phyloP scores from a whole-genome alignment of 2,329 filamentous ascomycete species.

The Ophiognomonia clavigignenti-juglandacearum region DNA sequence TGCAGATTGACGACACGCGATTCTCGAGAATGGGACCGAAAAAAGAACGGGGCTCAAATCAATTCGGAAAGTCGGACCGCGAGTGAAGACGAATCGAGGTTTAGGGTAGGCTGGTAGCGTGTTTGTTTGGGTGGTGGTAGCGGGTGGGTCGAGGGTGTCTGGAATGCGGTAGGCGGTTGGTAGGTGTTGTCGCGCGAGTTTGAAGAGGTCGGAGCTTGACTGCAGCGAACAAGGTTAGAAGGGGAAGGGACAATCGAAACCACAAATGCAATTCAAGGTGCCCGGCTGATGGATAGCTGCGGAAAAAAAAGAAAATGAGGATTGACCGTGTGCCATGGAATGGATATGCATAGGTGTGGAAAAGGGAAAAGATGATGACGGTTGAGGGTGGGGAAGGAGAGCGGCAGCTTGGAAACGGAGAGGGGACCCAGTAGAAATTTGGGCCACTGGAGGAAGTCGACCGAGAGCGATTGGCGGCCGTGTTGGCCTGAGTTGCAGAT shows the following conservation, averaged over 20 bases:
- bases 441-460: constrained; percentile 7
- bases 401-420: constrained; percentile 8
- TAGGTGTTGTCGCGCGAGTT: constrained; percentile 8
- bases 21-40: not conserved
- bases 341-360: not conserved
- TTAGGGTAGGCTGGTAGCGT: constrained; percentile 6
- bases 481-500: constrained; percentile 3
- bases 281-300: not conserved
- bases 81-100: not conserved
- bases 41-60: not conserved
- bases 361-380: constrained; percentile 5
- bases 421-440: constrained; percentile 8
- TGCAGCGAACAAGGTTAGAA: constrained; percentile 9
- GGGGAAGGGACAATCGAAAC: not conserved
- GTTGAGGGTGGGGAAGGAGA: constrained; percentile 10
- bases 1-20: not conserved
- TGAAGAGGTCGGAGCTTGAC: constrained; percentile 4
- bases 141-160: not conserved
- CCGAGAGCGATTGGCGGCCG: not conserved
- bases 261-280: not conserved
- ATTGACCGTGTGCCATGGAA: constrained; percentile 12
- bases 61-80: not conserved
- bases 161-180: constrained; percentile 11
- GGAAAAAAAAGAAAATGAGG: constrained; percentile 9
- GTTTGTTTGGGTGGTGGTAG: constrained; percentile 4